These are phyloP conservation scores for Geranium brycei DNA, from an alignment of 345 rosid genomes.

Conservation along the genomic window DNA sequence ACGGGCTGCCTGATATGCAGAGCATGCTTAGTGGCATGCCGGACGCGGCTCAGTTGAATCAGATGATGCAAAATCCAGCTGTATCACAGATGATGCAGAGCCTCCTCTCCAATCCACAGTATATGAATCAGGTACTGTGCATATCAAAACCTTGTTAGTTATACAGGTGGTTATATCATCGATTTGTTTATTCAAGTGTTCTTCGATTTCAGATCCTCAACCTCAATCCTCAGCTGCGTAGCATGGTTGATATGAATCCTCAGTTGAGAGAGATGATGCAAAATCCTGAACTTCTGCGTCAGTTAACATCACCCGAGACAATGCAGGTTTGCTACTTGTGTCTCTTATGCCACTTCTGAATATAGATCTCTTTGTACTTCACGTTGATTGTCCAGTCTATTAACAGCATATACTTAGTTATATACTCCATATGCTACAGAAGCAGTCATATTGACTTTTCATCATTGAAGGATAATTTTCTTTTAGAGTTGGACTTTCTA, in stretches of 20 bases:
- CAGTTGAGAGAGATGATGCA: slow-evolving; percentile 84
- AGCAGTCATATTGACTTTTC: not conserved
- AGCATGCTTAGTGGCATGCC: slow-evolving; percentile 39
- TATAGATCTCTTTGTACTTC: too few relatives aligned
- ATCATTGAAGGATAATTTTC: too few relatives aligned
- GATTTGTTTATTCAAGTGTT: not conserved
- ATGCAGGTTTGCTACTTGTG: slow-evolving; percentile 37
- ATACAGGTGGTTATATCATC: not conserved
- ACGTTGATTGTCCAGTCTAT: too few relatives aligned
- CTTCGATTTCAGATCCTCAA: slow-evolving; percentile 30
- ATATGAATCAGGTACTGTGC: slow-evolving; percentile 61
- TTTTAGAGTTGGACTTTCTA: too few relatives aligned
- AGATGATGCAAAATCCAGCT: slow-evolving; percentile 77
- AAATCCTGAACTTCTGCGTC: slow-evolving; percentile 70
- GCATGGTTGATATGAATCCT: slow-evolving; percentile 52
- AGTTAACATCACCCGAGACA: slow-evolving; percentile 63
- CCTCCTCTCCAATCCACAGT: slow-evolving; percentile 62
- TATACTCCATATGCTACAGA: not conserved
- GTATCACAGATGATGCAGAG: slow-evolving; percentile 77
- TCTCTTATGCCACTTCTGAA: not conserved
- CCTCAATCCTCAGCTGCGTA: slow-evolving; percentile 45
- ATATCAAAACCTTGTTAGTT: not conserved
- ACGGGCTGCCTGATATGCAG: slow-evolving; percentile 48
- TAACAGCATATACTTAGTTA: not conserved
- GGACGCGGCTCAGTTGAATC: slow-evolving; percentile 50